Evolutionary conservation across 169 alveolate genomes (phyloP).

Genomic region (Eimeria praecox): DNA sequence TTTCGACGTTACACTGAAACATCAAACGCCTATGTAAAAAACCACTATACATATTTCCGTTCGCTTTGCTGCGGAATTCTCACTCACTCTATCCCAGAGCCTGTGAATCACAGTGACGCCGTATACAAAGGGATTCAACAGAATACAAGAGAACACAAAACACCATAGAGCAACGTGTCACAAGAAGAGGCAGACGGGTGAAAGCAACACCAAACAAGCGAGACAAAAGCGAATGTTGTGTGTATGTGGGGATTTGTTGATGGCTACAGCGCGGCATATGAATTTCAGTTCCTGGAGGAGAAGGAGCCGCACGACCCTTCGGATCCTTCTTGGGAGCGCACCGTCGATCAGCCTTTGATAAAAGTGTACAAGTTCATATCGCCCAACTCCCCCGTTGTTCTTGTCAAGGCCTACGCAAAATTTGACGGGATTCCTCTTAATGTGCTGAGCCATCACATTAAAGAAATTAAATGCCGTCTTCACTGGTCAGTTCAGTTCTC

Average conservation of each 20-base stretch:
- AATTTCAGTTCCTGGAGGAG: conserved; percentile 61
- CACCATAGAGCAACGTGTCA: neutral
- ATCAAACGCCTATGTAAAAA: conserved; percentile 70
- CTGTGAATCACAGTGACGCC: neutral
- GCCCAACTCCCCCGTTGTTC: conserved; percentile 54
- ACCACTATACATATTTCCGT: neutral
- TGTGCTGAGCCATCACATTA: conserved; percentile 66
- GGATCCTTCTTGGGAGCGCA: conserved; percentile 63
- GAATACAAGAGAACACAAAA: neutral
- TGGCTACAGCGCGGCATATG: conserved; percentile 66
- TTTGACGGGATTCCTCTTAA: conserved; percentile 65
- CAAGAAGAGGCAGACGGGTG: neutral
- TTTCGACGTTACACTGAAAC: conserved; percentile 74
- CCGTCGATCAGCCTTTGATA: conserved; percentile 9
- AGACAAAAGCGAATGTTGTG: neutral
- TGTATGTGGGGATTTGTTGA: neutral
- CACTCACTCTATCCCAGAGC: neutral
- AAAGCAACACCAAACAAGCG: neutral
- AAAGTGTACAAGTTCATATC: conserved; percentile 62
- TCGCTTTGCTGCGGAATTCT: neutral
- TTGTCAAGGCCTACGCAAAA: conserved; percentile 78
- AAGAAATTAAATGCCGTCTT: conserved; percentile 35
- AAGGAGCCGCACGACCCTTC: conserved; percentile 38
- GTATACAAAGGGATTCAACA: neutral
- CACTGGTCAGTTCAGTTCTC: conserved; percentile 31